Conservation (phyloP, 768 basidiomycete genomes). For the Candolleomyces aberdarensis region DNA sequence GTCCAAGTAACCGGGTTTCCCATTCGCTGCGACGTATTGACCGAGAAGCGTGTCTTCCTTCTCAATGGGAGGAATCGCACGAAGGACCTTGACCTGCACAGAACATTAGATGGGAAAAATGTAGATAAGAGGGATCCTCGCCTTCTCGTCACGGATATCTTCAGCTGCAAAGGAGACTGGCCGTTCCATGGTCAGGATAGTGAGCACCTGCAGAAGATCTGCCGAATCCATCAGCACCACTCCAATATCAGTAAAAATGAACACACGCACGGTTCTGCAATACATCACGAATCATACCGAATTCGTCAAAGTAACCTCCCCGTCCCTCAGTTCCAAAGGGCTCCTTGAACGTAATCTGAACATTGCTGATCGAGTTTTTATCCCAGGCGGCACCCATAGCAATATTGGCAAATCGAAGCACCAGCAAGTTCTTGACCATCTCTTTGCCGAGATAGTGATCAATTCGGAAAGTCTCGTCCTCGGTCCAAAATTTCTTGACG, state of each 20-base stretch:
- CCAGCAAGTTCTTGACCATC: conserved; percentile 99
- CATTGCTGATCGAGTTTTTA: conserved; percentile 93
- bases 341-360: conserved; percentile 99
- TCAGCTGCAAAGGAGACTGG: conserved; percentile 97
- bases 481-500: conserved; percentile 86
- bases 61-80: conserved; percentile 82
- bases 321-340: conserved; percentile 99
- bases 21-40: conserved; percentile 85
- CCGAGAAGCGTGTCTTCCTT: conserved; percentile 82
- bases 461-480: conserved; percentile 98
- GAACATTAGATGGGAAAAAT: conserved; percentile 1
- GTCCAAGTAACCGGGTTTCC: conserved; percentile 99
- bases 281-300: conserved; percentile 97
- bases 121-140: conserved; percentile 22
- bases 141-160: conserved; percentile 99
- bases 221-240: conserved; percentile 13
- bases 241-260: conserved; percentile 9
- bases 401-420: conserved; percentile 92
- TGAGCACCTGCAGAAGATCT: conserved; percentile 96
- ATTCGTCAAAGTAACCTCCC: conserved; percentile 99
- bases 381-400: conserved; percentile 90
- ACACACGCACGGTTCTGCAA: conserved; percentile 89
- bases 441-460: conserved; percentile 99
- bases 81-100: conserved; percentile 88
- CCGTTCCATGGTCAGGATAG: conserved; percentile 94